Evolutionary conservation across 2,329 filamentous ascomycete genomes (phyloP), one percentile per base, ranked within the genome.

Genomic region (Cadophora luteo-olivacea): DNA sequence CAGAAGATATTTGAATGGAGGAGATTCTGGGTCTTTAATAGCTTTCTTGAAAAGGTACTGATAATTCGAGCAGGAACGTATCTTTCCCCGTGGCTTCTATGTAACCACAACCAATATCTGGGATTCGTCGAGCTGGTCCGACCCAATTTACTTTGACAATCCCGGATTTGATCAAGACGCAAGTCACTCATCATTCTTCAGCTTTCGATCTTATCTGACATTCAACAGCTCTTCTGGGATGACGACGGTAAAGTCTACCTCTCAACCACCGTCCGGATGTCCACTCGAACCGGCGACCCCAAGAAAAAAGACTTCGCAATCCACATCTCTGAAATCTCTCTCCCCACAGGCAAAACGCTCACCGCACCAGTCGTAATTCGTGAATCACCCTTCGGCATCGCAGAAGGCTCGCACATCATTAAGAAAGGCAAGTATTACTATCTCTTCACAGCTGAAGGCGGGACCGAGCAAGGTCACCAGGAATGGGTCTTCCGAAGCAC

Each of bases 401-500:
- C 86, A 1, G 87, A 89, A 74, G 87, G 83, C 0, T 86, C 87
- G 2, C 87, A 89, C 69, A 75, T 89, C 5, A 87, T 87, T 75
- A 86, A 86, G 75, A 81, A 84, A 45, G 84, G 84, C 32, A 84
- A 83, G 6, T 87, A 83, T 80, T 89, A 88, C 71, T 89, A 89
- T 72, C 81, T 89, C 8, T 79, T 89, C 14, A 87, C 84, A 0
- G 87, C 87, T 3, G 86, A 89, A 73, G 86, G 86, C 32, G 87
- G 87, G 6, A 89, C 87, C 0, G 88, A 85, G 11, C 87, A 86
- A 67, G 82, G 84, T 0, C 89, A 91, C 72, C 85, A 87, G 1
- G 86, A 85, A 74, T 91, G 87, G 52, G 83, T 91, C 1, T 79
- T 88, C 67, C 81, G 85, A 65, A 80, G 83, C 7, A 75, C 81